Percentiles rank a stretch among this genome's conserved stretches.
phyloP scores from a whole-genome alignment of 768 basidiomycete species.

The Clitopilus hobsonii region DNA sequence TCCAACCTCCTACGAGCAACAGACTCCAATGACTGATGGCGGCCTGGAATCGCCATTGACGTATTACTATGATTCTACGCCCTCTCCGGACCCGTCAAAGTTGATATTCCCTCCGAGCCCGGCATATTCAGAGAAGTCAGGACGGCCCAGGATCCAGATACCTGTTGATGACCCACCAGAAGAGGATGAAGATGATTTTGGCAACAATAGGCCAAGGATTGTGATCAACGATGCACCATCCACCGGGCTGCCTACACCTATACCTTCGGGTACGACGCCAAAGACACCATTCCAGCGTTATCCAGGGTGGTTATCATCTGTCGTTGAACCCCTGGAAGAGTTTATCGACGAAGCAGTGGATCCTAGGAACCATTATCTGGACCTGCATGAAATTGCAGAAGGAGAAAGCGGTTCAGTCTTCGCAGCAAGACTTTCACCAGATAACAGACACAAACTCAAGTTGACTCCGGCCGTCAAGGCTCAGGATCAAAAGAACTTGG shows the following conservation, averaged over 20 bases:
- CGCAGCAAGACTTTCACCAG: slow-evolving; percentile 33
- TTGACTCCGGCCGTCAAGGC: slow-evolving; percentile 35
- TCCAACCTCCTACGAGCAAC: slow-evolving; percentile 33
- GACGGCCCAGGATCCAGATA: slow-evolving; percentile 17
- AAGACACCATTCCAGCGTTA: slow-evolving; percentile 45
- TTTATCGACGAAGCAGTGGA: slow-evolving; percentile 63
- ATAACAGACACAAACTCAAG: slow-evolving; percentile 28
- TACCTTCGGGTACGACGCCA: slow-evolving; percentile 27
- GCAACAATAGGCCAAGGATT: slow-evolving; percentile 22
- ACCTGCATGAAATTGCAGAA: slow-evolving; percentile 76
- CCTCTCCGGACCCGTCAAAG: slow-evolving; percentile 23
- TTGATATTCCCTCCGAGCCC: slow-evolving; percentile 14
- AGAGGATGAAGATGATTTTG: slow-evolving; percentile 20
- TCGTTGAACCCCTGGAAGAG: slow-evolving; percentile 53
- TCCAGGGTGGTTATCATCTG: slow-evolving; percentile 56
- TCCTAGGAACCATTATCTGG: slow-evolving; percentile 58
- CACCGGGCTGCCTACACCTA: slow-evolving; percentile 7
- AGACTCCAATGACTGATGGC: slow-evolving; percentile 33
- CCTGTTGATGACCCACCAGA: slow-evolving; percentile 9
- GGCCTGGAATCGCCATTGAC: slow-evolving; percentile 22
- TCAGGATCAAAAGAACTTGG: slow-evolving; percentile 30
- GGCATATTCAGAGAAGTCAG: slow-evolving; percentile 9
- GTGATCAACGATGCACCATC: slow-evolving; percentile 22
- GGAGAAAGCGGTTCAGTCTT: slow-evolving; percentile 77
- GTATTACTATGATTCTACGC: slow-evolving; percentile 32